Base-by-base conservation (phyloP, 176 grass and related monocot genomes). In the Aegilops speltoides region DNA sequence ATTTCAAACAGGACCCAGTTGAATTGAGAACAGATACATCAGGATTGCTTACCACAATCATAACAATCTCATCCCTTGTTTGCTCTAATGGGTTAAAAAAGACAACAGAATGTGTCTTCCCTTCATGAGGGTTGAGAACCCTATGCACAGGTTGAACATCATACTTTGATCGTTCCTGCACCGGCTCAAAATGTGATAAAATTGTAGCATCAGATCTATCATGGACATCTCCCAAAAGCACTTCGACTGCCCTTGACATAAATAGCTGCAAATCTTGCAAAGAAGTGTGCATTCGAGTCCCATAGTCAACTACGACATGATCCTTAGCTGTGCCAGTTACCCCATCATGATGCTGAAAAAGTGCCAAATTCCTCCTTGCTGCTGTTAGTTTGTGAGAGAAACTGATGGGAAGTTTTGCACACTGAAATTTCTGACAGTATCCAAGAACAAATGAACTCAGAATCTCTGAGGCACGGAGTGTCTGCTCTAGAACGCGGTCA, bases 281-380 rank as follows among this genome's bases (percentile, higher is more conserved):
- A 28, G 94, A 96, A 79, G 92, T 92, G 59, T 93, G 90, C 97
- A 98, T 98, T 89, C 97, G 90, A 84, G 84, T 96, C 33, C 97
- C 97, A 69, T 96, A 98, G 82, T 98, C 97, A 71, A 37, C 80
- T 14, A 98, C 94, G 38, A 98, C 97, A 80, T 98, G 97, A 88
- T 98, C 86, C 86, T 98, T 98, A 15, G 97, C 97, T 31, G 97
- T 98, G 43, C 97, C 97, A 78, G 97, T 98, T 66, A 98, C 97
- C 61, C 97, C 97, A 79, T 98, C 97, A 73, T 98, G 97, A 92
- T 98, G 97, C 86, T 98, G 97, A 76, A 98, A 98, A 90, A 98
- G 97, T 45, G 97, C 97, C 59, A 98, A 69, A 86, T 96, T 98
- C 79, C 97, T 94, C 82, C 97, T 96, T 76, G 97, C 97, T 56